Conservation (phyloP, 2,329 filamentous ascomycete species). For the Exophiala sp. region DNA sequence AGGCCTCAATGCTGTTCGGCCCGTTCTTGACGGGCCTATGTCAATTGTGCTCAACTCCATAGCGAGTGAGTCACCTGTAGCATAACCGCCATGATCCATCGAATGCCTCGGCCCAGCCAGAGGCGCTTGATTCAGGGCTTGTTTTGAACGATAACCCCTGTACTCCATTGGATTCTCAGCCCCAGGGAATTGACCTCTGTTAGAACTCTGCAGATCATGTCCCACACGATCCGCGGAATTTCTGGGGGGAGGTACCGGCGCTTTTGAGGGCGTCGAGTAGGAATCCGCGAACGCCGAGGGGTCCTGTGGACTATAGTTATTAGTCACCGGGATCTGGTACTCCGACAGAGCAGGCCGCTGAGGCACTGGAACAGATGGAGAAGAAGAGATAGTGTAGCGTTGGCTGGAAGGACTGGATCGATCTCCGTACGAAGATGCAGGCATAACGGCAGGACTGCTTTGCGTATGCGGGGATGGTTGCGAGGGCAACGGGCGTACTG, state of each 20-base stretch:
- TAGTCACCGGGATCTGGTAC: constrained; percentile 22
- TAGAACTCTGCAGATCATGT: constrained; percentile 37
- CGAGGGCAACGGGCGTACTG: constrained; percentile 22
- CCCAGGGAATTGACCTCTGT: constrained; percentile 29
- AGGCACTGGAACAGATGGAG: constrained; percentile 8
- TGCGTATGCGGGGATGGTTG: constrained; percentile 27
- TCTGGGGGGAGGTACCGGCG: background rate
- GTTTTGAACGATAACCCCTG: constrained; percentile 29
- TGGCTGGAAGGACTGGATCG: constrained; percentile 16
- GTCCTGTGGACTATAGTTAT: constrained; percentile 15
- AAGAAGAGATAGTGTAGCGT: constrained; percentile 15
- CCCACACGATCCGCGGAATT: constrained; percentile 1
- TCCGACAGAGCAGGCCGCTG: constrained; percentile 23
- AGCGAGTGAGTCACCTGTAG: constrained; percentile 46
- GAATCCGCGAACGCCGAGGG: constrained; percentile 25
- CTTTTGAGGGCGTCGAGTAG: constrained; percentile 27
- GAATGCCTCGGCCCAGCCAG: background rate
- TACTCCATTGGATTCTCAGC: constrained; percentile 3
- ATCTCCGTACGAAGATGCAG: constrained; percentile 1
- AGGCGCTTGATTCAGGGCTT: constrained; percentile 51
- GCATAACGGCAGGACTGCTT: constrained; percentile 20
- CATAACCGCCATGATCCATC: constrained; percentile 10
- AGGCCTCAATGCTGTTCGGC: constrained; percentile 17
- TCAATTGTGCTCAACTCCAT: constrained; percentile 52
- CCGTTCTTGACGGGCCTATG: constrained; percentile 36